Base-by-base conservation (phyloP, 257 asterid genomes). In the Solanum pinnatisectum region DNA sequence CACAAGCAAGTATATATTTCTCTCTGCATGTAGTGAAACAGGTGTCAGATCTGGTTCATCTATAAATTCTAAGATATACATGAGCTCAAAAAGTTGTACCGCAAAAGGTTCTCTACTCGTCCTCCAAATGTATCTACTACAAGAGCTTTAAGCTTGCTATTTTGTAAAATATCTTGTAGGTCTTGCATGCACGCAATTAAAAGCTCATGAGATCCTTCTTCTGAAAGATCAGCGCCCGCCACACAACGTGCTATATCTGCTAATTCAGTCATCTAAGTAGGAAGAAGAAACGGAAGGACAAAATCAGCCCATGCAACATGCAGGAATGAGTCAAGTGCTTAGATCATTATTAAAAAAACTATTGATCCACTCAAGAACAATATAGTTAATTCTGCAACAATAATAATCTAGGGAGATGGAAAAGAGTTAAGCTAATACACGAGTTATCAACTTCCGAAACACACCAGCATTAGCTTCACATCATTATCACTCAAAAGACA, bases 41-140 rank as follows among this genome's bases (percentile, higher is more conserved):
- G 77, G 79, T 74, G 89, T 90, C 87, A 88, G 88, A 59, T 76
- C 78, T 89, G 70, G 44, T 82, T 49, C 70, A 82, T 82, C 70
- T 82, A 82, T 46, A 82, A 49, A 32, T 49, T 49, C 70, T 82
- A 32, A 49, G 6, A 49, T 49, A 82, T 36, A 37, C 70, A 82
- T 32, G 42, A 82, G 42, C 37, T 15, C 70, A 82, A 49, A 49
- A 32, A 30, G 82, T 77, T 49, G 86, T 95, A 95, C 99, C 98
- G 90, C 91, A 96, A 85, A 87, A 96, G 98, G 91, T 89, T 93
- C 91, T 96, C 99, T 86, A 96, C 93, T 87, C 98, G 94, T 84
- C 93, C 92, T 86, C 99, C 98, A 91, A 96, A 96, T 65, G 98
- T 96, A 91, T 95, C 99, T 85, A 96, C 95, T 40, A 96, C 91